Conservation (phyloP, 441 rosid genomes). For the Mallotus japonicus region DNA sequence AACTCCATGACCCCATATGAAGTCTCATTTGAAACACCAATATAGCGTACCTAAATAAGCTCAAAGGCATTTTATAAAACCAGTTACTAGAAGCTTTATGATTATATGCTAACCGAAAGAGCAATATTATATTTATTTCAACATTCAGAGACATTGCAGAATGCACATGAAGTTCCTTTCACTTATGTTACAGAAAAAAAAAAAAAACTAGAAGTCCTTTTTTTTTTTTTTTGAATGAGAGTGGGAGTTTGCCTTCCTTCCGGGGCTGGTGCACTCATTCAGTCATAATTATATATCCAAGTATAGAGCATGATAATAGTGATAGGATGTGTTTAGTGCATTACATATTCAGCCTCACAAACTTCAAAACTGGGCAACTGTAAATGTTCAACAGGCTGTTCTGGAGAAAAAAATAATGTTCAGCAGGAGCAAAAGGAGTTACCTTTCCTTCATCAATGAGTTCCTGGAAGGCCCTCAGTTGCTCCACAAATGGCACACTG, state of each 20-base stretch:
- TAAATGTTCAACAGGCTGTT: too few species aligned
- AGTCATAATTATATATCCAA: background rate
- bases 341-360: background rate
- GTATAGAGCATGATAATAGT: background rate
- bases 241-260: background rate
- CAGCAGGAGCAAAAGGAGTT: conserved; percentile 14
- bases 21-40: conserved; percentile 91
- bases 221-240: too few species aligned
- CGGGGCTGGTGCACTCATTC: background rate
- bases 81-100: conserved; percentile 7
- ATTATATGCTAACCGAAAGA: background rate
- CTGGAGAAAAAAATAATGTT: background rate
- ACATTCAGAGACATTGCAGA: background rate
- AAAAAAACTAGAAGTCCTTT: too few species aligned
- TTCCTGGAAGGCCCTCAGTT: conserved; percentile 79
- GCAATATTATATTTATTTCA: background rate
- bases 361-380: background rate
- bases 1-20: conserved; percentile 97
- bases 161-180: background rate
- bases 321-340: background rate
- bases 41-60: conserved; percentile 64
- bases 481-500: conserved; percentile 74
- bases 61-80: conserved; percentile 17
- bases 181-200: background rate
- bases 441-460: conserved; percentile 90